Evolutionary conservation across 2,329 filamentous ascomycete species (phyloP).

Genomic region (Sphaerostilbella broomeana): DNA sequence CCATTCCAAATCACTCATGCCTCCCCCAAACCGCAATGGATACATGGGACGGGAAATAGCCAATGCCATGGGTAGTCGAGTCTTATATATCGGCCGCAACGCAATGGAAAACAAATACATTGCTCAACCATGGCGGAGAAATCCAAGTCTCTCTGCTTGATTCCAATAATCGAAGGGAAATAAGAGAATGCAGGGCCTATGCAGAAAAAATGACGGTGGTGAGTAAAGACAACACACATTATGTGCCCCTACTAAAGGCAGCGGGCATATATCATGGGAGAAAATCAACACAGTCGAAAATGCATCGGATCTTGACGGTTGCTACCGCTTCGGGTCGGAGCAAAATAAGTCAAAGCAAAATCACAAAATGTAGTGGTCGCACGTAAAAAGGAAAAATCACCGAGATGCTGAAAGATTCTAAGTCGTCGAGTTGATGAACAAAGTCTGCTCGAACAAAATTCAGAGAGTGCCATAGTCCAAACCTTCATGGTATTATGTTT

Average conservation of each 20-base stretch:
- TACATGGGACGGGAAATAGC: too few relatives aligned
- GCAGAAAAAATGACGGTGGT: slow-evolving; percentile 7
- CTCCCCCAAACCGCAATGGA: too few relatives aligned
- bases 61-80: too few relatives aligned
- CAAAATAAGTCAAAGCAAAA: not conserved
- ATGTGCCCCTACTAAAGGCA: slow-evolving; percentile 3
- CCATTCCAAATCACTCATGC: not conserved
- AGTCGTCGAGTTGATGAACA: slow-evolving; percentile 1
- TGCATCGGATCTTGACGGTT: slow-evolving; percentile 3
- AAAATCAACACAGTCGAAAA: not conserved
- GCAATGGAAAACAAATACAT: too few relatives aligned
- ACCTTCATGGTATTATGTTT: slow-evolving; percentile 3
- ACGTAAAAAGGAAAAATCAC: not conserved
- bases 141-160: not conserved
- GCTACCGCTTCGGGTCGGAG: not conserved
- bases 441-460: not conserved
- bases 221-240: slow-evolving; percentile 13
- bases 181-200: slow-evolving; percentile 4
- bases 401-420: slow-evolving; percentile 3
- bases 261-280: slow-evolving; percentile 5
- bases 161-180: slow-evolving; percentile 3
- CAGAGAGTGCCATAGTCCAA: not conserved
- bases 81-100: too few relatives aligned
- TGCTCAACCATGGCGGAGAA: slow-evolving; percentile 3
- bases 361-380: not conserved